Percentiles rank a stretch among this genome's conserved stretches.
Conservation (phyloP, 306 rosid species). For the Casuarina cunninghamiana region DNA sequence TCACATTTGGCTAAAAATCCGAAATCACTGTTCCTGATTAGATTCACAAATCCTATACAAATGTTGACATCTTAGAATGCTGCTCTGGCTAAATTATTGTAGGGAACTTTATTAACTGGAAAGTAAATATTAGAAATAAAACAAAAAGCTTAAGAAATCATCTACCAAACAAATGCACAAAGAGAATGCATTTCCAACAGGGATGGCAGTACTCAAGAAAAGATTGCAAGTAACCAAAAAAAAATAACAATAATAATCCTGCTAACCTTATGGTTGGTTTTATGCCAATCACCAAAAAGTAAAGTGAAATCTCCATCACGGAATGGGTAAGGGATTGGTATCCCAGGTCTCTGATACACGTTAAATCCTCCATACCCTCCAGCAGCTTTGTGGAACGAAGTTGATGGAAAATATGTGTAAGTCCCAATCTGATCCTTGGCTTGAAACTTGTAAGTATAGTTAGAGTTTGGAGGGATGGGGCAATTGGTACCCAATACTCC, state of each 20-base stretch:
- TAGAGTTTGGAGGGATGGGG: slow-evolving; percentile 86
- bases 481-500: slow-evolving; percentile 96
- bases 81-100: not conserved
- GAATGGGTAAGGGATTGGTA: slow-evolving; percentile 74
- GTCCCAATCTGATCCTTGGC: slow-evolving; percentile 93
- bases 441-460: slow-evolving; percentile 85
- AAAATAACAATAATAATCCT: not conserved
- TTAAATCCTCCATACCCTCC: slow-evolving; percentile 93
- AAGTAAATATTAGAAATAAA: not conserved
- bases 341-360: slow-evolving; percentile 67
- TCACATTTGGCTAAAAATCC: not conserved
- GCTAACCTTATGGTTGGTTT: slow-evolving; percentile 72
- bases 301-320: slow-evolving; percentile 87
- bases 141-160: not conserved
- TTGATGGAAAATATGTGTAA: slow-evolving; percentile 83
- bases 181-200: not conserved
- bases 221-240: not conserved
- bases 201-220: not conserved
- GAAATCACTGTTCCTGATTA: not conserved
- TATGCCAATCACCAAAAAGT: slow-evolving; percentile 94
- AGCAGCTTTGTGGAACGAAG: slow-evolving; percentile 76
- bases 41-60: slow-evolving; percentile 1
- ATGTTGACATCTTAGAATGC: not conserved
- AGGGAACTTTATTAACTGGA: not conserved
- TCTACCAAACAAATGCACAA: not conserved